These are phyloP conservation scores for Phyllosticta citriasiana DNA, from an alignment of 2,329 filamentous ascomycete genomes.

Conservation along the genomic window DNA sequence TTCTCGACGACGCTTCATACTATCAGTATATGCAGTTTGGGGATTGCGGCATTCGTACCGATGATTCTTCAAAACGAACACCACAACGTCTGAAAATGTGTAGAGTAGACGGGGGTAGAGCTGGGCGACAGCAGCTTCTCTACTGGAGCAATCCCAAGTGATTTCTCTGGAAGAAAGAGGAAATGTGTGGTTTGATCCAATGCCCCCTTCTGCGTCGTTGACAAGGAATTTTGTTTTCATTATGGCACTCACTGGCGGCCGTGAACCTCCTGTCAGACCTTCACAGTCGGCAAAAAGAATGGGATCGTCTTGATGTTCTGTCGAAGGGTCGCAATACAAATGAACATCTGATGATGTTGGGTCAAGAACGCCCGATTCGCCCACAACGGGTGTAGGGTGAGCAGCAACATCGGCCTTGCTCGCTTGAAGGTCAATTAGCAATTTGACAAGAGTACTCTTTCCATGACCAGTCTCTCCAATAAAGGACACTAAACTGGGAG, in stretches of 20 bases:
- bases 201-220: not conserved
- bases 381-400: slow-evolving; percentile 36
- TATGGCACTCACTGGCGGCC: slow-evolving; percentile 21
- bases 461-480: slow-evolving; percentile 39
- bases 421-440: slow-evolving; percentile 33
- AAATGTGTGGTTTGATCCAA: not conserved
- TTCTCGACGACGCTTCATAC: slow-evolving; percentile 30
- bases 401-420: not conserved
- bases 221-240: not conserved
- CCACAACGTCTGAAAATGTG: slow-evolving; percentile 35
- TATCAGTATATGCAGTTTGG: not conserved
- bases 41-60: slow-evolving; percentile 16
- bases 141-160: slow-evolving; percentile 17
- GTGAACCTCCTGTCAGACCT: slow-evolving; percentile 42
- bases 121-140: slow-evolving; percentile 29
- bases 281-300: slow-evolving; percentile 45
- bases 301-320: slow-evolving; percentile 28
- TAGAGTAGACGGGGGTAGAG: slow-evolving; percentile 34
- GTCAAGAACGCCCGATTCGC: slow-evolving; percentile 29
- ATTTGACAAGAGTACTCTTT: slow-evolving; percentile 42
- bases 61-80: slow-evolving; percentile 32
- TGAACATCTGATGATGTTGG: slow-evolving; percentile 44
- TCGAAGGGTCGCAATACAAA: slow-evolving; percentile 41
- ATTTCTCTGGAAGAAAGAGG: slow-evolving; percentile 11
- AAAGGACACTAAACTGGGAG: slow-evolving; percentile 35